Evolutionary conservation across 176 grass and related monocot genomes (phyloP), one percentile per base, ranked within the genome.

Genomic region (Musa acuminata): DNA sequence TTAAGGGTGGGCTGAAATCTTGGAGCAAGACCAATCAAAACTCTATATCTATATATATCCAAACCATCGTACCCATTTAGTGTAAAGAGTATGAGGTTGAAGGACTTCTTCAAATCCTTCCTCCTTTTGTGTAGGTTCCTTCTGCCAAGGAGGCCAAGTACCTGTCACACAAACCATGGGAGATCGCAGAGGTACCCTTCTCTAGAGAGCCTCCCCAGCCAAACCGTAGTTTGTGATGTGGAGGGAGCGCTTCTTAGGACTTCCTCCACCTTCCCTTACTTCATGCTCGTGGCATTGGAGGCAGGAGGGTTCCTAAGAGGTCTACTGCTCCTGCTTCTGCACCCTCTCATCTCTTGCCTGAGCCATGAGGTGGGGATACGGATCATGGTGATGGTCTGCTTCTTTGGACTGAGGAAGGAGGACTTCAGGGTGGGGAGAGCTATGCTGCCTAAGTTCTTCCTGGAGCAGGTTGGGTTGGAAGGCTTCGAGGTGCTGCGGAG

Each of bases 241-340:
- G 89, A 96, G 87, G 87, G 87, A 69, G 87, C 75, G 11, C 74
- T 96, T 8, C 79, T 96, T 1, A 84, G 85, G 84, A 86, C 85
- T 14, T 64, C 76, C 20, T 96, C 85, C 69, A 81, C 77, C 50
- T 96, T 96, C 64, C 83, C 93, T 13, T 92, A 92, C 67, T 90
- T 96, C 77, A 86, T 96, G 85, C 64, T 96, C 78, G 71, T 96
- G 13, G 93, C 93, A 55, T 53, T 96, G 77, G 93, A 96, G 74
- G 89, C 83, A 25, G 93, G 93, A 13, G 54, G 85, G 62, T 85
- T 92, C 58, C 53, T 92, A 4, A 90, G 93, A 80, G 89, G 89
- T 26, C 52, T 96, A 11, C 27, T 96, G 48, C 77, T 96, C 17
- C 81, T 96, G 75, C 77, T 52, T 49, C 10, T 92, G 3, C 86